A percentile compares a stretch with the other conserved stretches of the same genome.
These are phyloP conservation scores for Coemansia umbellata DNA, from an alignment of 192 early-diverging fungal genomes.

Conservation along the genomic window DNA sequence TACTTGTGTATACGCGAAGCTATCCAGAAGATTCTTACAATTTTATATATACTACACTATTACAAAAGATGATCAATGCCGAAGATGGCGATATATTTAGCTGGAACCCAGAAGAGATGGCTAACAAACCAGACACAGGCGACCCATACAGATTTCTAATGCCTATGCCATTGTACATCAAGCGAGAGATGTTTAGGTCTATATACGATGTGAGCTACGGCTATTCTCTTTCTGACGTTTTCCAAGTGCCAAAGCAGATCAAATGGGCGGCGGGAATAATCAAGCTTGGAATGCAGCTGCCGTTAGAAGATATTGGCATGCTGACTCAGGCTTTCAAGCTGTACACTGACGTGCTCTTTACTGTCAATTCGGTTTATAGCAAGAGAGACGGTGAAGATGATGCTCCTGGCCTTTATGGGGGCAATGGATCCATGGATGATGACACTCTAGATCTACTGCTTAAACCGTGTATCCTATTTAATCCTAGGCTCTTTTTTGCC, in stretches of 20 bases:
- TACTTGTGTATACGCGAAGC: no score
- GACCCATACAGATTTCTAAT: constrained; percentile 24
- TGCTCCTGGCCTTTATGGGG: not conserved
- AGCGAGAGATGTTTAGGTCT: constrained; percentile 32
- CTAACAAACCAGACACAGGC: not conserved
- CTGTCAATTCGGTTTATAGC: constrained; percentile 6
- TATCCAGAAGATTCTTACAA: no score
- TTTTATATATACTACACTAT: no score
- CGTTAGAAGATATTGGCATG: constrained; percentile 25
- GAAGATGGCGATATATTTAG: constrained; percentile 29
- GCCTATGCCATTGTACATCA: constrained; percentile 24
- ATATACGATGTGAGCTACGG: constrained; percentile 14
- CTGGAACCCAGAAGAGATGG: constrained; percentile 19
- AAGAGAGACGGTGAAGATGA: not conserved
- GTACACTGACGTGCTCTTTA: constrained; percentile 33
- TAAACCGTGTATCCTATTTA: constrained; percentile 32
- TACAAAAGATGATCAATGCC: constrained; percentile 27
- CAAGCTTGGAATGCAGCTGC: constrained; percentile 44
- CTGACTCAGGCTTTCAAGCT: constrained; percentile 28
- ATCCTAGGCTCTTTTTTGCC: constrained; percentile 41
- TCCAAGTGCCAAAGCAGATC: constrained; percentile 23
- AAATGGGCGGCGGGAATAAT: constrained; percentile 37
- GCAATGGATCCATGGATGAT: not conserved
- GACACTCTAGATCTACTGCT: constrained; percentile 20
- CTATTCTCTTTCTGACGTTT: constrained; percentile 14